Percentiles rank a stretch among this genome's conserved stretches.
These are phyloP conservation scores for Colletotrichum sublineola DNA, from an alignment of 2,329 filamentous ascomycete genomes.

Conservation along the genomic window DNA sequence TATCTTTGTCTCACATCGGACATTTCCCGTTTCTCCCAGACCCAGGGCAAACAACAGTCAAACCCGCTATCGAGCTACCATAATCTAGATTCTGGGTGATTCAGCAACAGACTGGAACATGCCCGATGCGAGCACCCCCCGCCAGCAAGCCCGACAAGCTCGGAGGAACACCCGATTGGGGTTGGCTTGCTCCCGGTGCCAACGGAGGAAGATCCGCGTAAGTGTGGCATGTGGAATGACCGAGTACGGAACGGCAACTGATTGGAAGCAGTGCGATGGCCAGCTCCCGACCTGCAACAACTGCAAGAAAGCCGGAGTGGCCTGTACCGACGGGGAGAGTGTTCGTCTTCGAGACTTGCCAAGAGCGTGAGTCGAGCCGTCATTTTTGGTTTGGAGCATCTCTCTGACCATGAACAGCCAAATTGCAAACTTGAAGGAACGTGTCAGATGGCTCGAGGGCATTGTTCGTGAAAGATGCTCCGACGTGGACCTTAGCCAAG, in stretches of 20 bases:
- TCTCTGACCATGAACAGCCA: conserved; percentile 1
- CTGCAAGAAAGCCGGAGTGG: conserved; percentile 57
- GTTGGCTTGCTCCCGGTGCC: conserved; percentile 52
- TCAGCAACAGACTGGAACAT: conserved; percentile 8
- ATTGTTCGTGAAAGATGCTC: conserved; percentile 58
- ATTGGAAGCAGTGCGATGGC: conserved; percentile 57
- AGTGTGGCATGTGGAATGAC: conserved; percentile 26
- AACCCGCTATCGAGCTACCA: not conserved
- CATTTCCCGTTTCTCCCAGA: conserved; percentile 27
- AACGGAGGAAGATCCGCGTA: conserved; percentile 64
- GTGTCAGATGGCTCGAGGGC: conserved; percentile 61
- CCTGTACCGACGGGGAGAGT: conserved; percentile 60
- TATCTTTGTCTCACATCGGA: conserved; percentile 28
- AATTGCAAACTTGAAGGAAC: conserved; percentile 54
- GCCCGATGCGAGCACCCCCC: conserved; percentile 21
- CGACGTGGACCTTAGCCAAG: conserved; percentile 55
- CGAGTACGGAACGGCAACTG: conserved; percentile 4
- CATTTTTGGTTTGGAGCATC: not conserved
- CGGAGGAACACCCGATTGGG: conserved; percentile 48
- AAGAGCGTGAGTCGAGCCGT: conserved; percentile 51
- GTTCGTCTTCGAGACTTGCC: conserved; percentile 55
- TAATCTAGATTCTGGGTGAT: not conserved
- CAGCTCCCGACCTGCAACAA: conserved; percentile 57
- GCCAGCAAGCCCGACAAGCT: conserved; percentile 42
- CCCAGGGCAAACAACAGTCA: conserved; percentile 24